These are phyloP conservation scores for Epichloe hybrida DNA, from an alignment of 2,329 filamentous ascomycete species.

Conservation along the genomic window DNA sequence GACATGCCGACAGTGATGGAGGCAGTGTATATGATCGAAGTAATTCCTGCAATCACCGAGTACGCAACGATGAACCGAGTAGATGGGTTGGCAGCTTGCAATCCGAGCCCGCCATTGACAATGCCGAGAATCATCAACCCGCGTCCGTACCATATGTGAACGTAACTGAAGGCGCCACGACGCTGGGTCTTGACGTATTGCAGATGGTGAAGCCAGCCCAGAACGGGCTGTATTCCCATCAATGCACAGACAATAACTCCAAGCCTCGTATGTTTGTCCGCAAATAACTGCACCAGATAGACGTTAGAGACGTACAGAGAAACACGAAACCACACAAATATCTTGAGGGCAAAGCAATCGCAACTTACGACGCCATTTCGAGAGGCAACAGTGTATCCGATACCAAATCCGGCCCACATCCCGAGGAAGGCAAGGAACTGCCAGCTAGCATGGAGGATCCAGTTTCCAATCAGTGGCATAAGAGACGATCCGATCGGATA, in stretches of 20 bases:
- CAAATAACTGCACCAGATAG: slow-evolving; percentile 31
- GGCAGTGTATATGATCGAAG: slow-evolving; percentile 31
- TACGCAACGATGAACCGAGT: slow-evolving; percentile 37
- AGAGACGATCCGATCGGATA: slow-evolving; percentile 48
- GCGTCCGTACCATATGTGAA: slow-evolving; percentile 51
- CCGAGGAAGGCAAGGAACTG: slow-evolving; percentile 40
- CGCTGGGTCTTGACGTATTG: slow-evolving; percentile 33
- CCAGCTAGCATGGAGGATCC: slow-evolving; percentile 42
- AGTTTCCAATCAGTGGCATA: slow-evolving; percentile 45
- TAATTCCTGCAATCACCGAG: slow-evolving; percentile 37
- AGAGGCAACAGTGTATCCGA: slow-evolving; percentile 37
- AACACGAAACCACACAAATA: not conserved
- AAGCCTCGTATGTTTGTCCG: slow-evolving; percentile 38
- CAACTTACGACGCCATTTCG: slow-evolving; percentile 28
- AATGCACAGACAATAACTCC: slow-evolving; percentile 41
- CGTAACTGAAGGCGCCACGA: slow-evolving; percentile 38
- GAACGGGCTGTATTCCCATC: slow-evolving; percentile 42
- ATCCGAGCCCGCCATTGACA: slow-evolving; percentile 49
- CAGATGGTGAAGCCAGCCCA: slow-evolving; percentile 45
- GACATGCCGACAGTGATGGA: not conserved
- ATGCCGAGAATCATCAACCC: slow-evolving; percentile 43
- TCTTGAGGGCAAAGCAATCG: not conserved
- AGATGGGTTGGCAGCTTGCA: slow-evolving; percentile 33
- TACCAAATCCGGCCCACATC: slow-evolving; percentile 47
- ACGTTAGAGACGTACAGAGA: not conserved